These are phyloP conservation scores for Psilocybe mexicana DNA, from an alignment of 1,284 basidiomycete species.

Conservation along the genomic window DNA sequence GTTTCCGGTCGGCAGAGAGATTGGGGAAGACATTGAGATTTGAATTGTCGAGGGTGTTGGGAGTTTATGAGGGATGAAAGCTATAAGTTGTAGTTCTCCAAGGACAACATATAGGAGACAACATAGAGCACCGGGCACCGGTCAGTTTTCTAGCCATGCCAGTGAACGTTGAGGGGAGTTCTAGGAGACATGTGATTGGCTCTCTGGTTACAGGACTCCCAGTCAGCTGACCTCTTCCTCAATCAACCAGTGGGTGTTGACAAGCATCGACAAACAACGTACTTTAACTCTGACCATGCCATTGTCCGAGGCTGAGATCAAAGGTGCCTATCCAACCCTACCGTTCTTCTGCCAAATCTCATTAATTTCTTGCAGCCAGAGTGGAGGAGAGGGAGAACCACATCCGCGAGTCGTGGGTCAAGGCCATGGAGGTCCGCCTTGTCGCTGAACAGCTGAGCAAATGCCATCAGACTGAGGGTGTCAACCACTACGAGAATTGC, in stretches of 20 bases:
- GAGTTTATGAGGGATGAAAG: not conserved
- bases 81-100: not conserved
- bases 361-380: slow-evolving; percentile 43
- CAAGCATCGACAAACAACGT: slow-evolving; percentile 20
- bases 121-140: not conserved
- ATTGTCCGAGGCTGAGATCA: slow-evolving; percentile 49
- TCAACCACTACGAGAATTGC: slow-evolving; percentile 91
- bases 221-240: not conserved
- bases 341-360: not conserved
- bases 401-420: slow-evolving; percentile 93
- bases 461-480: slow-evolving; percentile 90
- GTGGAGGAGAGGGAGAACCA: slow-evolving; percentile 72
- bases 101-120: not conserved
- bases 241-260: slow-evolving; percentile 2
- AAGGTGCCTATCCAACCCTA: slow-evolving; percentile 36
- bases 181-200: slow-evolving; percentile 12
- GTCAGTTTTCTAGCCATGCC: not conserved
- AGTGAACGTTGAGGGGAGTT: not conserved
- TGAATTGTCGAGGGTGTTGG: not conserved
- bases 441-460: slow-evolving; percentile 90
- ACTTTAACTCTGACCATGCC: slow-evolving; percentile 33
- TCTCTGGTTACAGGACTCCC: not conserved
- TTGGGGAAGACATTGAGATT: slow-evolving; percentile 5
- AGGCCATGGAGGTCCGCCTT: slow-evolving; percentile 90
- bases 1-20: slow-evolving; percentile 40